phyloP scores from a whole-genome alignment of 2,329 filamentous ascomycete genomes.

The Trichoderma atroviride region DNA sequence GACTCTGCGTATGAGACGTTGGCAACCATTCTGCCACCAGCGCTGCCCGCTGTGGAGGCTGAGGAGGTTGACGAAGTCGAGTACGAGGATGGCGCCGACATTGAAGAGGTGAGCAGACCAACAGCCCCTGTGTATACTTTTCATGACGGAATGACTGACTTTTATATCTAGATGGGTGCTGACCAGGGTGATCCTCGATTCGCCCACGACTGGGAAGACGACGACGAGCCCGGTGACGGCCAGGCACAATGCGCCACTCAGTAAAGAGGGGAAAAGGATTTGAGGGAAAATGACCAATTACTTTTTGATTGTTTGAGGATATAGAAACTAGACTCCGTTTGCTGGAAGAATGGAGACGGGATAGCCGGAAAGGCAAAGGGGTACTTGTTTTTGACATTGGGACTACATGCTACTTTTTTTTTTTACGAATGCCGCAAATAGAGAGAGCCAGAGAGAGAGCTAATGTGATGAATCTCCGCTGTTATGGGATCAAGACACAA shows the following conservation, averaged over 20 bases:
- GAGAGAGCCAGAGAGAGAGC: not conserved
- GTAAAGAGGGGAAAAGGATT: conserved; percentile 45
- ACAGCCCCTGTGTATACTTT: too few relatives aligned
- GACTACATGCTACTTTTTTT: not conserved
- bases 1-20: conserved; percentile 72
- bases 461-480: conserved; percentile 14
- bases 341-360: not conserved
- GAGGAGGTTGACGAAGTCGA: conserved; percentile 85
- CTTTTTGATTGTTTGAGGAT: conserved; percentile 14
- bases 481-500: conserved; percentile 7
- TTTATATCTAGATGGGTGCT: conserved; percentile 65
- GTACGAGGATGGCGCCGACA: conserved; percentile 78
- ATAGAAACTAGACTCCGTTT: conserved; percentile 25
- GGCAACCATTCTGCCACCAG: conserved; percentile 72
- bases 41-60: conserved; percentile 62
- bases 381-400: conserved; percentile 6
- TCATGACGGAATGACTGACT: not conserved
- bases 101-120: conserved; percentile 68
- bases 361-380: not conserved
- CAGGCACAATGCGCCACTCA: conserved; percentile 73
- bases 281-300: not conserved
- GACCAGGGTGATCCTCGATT: conserved; percentile 69
- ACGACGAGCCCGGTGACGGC: conserved; percentile 64
- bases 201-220: conserved; percentile 69
- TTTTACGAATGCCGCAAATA: conserved; percentile 15